A percentile compares a stretch with the other conserved stretches of the same genome.
These are phyloP conservation scores for Begonia fuchsioides DNA, from an alignment of 306 rosid genomes.

Conservation along the genomic window DNA sequence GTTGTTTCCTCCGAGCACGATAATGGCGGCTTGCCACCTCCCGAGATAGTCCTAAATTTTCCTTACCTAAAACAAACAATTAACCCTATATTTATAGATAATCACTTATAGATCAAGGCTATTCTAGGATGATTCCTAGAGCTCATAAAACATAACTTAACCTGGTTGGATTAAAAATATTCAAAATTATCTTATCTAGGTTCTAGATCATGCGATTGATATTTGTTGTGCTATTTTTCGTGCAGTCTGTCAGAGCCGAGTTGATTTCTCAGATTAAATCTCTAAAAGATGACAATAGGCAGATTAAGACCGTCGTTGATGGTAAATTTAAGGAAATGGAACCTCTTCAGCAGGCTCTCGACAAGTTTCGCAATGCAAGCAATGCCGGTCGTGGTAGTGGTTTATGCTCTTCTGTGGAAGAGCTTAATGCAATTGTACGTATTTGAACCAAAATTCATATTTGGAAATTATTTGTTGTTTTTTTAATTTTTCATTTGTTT, in stretches of 20 bases:
- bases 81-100: too few species aligned
- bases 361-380: conserved; percentile 67
- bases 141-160: too few species aligned
- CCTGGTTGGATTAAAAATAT: too few species aligned
- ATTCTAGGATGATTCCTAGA: too few species aligned
- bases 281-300: conserved; percentile 56
- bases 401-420: conserved; percentile 84
- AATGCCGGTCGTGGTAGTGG: conserved; percentile 46
- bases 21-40: too few species aligned
- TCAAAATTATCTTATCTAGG: background rate
- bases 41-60: too few species aligned
- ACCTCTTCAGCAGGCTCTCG: conserved; percentile 81
- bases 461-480: background rate
- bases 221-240: conserved; percentile 6
- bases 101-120: too few species aligned
- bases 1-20: too few species aligned
- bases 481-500: background rate
- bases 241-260: conserved; percentile 60
- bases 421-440: conserved; percentile 58
- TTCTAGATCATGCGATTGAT: background rate
- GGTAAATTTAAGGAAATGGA: conserved; percentile 77
- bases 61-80: too few species aligned
- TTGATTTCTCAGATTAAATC: conserved; percentile 66
- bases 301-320: conserved; percentile 44
- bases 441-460: conserved; percentile 4